Percentiles rank a stretch among this genome's conserved stretches.
Conservation (phyloP, 2,329 filamentous ascomycete genomes). For the Colletotrichum sp. region DNA sequence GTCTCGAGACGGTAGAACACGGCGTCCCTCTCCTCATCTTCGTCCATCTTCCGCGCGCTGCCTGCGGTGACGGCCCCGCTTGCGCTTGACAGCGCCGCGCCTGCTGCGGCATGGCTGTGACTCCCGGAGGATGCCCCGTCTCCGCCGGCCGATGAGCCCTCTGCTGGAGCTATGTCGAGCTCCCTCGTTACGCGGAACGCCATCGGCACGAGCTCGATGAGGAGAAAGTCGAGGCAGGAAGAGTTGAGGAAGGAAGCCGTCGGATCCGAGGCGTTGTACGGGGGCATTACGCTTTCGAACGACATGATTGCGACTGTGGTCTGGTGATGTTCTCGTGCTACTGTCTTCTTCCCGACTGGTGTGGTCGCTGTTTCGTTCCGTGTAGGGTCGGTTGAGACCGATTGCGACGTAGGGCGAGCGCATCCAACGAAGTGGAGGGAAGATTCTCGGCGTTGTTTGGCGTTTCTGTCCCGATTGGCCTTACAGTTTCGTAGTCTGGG, state of each 20-base stretch:
- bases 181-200: slow-evolving; percentile 85
- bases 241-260: slow-evolving; percentile 78
- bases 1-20: slow-evolving; percentile 85
- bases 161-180: slow-evolving; percentile 57
- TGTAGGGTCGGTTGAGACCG: not conserved
- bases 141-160: slow-evolving; percentile 23
- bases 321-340: not conserved
- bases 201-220: slow-evolving; percentile 96
- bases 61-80: slow-evolving; percentile 19
- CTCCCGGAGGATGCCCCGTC: not conserved
- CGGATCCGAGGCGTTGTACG: slow-evolving; percentile 76
- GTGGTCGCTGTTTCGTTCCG: not conserved
- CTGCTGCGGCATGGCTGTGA: not conserved
- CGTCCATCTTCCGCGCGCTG: slow-evolving; percentile 56
- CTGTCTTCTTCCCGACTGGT: not conserved
- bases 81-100: slow-evolving; percentile 23
- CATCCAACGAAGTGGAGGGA: not conserved
- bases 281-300: slow-evolving; percentile 72
- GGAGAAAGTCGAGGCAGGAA: slow-evolving; percentile 89
- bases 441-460: not conserved
- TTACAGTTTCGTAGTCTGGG: not conserved
- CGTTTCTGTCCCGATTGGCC: not conserved
- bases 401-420: not conserved
- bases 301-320: slow-evolving; percentile 58
- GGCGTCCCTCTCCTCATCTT: slow-evolving; percentile 84